Conservation (phyloP, 805 yeast genomes). For the Saccharomycopsis olivae region DNA sequence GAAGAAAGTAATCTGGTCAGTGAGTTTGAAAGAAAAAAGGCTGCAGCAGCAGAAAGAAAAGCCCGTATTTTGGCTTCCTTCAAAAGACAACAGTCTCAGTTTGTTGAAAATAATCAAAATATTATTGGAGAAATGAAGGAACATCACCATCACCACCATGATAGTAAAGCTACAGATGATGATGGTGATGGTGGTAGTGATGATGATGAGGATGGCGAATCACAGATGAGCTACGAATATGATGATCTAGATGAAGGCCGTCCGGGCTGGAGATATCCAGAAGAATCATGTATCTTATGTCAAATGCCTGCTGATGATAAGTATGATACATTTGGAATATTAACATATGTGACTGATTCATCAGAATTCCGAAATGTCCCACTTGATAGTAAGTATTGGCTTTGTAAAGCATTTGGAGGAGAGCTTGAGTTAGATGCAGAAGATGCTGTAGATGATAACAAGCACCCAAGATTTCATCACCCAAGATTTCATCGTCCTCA, state of each 20-base stretch:
- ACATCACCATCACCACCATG: not conserved
- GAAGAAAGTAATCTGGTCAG: conserved; percentile 19
- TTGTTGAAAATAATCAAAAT: conserved; percentile 44
- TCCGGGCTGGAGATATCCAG: conserved; percentile 52
- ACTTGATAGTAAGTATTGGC: conserved; percentile 52
- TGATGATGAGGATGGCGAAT: not conserved
- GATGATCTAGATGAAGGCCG: conserved; percentile 21
- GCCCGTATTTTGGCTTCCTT: conserved; percentile 66
- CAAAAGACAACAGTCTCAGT: conserved; percentile 68
- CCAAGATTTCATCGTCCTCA: conserved; percentile 1
- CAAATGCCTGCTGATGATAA: conserved; percentile 57
- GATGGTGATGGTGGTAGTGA: conserved; percentile 10
- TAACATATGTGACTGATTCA: conserved; percentile 47
- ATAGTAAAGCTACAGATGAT: not conserved
- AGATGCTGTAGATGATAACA: not conserved
- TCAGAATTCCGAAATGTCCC: conserved; percentile 59
- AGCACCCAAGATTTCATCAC: conserved; percentile 1
- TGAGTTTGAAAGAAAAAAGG: conserved; percentile 51
- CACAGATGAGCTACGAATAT: not conserved
- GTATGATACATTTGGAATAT: conserved; percentile 66
- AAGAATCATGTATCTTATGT: conserved; percentile 69
- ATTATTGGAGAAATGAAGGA: conserved; percentile 18
- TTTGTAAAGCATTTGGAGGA: conserved; percentile 44
- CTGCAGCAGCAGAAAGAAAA: conserved; percentile 58
- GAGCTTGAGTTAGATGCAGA: conserved; percentile 30